phyloP scores from a whole-genome alignment of 108 stramenopile species.

The Epithemia pelagica region DNA sequence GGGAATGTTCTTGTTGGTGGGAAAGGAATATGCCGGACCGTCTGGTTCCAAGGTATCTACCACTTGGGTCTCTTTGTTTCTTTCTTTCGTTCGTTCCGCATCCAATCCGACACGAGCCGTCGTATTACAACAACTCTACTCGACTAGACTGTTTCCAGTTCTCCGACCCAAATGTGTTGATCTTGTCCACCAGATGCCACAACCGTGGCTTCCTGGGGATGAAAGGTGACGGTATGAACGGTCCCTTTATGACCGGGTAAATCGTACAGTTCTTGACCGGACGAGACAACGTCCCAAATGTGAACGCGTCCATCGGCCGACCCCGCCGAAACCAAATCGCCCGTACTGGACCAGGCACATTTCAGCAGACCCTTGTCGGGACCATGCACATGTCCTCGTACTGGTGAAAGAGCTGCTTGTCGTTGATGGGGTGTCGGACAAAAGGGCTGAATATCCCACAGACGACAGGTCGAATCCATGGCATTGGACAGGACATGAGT shows the following conservation, averaged over 20 bases:
- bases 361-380: conserved; percentile 82
- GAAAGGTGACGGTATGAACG: conserved; percentile 78
- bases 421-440: conserved; percentile 38
- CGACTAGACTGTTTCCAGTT: too few species aligned
- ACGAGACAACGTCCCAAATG: conserved; percentile 79
- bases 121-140: too few species aligned
- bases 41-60: too few species aligned
- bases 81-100: too few species aligned
- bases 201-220: conserved; percentile 53
- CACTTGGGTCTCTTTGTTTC: too few species aligned
- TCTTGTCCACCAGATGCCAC: conserved; percentile 55
- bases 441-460: conserved; percentile 81
- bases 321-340: conserved; percentile 77
- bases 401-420: conserved; percentile 61
- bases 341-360: conserved; percentile 74
- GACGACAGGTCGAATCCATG: conserved; percentile 68
- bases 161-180: conserved; percentile 58
- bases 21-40: too few species aligned
- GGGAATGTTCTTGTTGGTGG: too few species aligned
- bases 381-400: conserved; percentile 63
- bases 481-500: conserved; percentile 77
- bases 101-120: too few species aligned
- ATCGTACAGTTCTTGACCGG: conserved; percentile 79
- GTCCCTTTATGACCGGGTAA: conserved; percentile 83
- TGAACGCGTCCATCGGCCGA: conserved; percentile 81